A percentile compares a stretch with the other conserved stretches of the same genome.
These are phyloP conservation scores for Retiboletus flavoniger DNA, from an alignment of 1,284 basidiomycete genomes.

Conservation along the genomic window DNA sequence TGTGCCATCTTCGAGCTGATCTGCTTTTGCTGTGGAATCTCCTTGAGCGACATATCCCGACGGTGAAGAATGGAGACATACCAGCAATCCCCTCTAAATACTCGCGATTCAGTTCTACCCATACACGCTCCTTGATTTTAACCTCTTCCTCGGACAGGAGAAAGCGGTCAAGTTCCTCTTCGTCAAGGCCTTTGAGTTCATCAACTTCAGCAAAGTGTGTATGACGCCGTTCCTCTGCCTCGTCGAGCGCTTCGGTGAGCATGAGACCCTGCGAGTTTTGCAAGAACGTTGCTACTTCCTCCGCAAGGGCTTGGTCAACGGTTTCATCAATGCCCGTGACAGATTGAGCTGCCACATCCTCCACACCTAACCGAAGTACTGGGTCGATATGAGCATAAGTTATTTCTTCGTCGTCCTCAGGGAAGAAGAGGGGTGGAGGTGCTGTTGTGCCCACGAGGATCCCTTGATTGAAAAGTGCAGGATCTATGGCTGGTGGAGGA, in stretches of 20 bases:
- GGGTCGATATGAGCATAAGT: slow-evolving; percentile 56
- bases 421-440: slow-evolving; percentile 41
- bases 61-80: slow-evolving; percentile 39
- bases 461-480: slow-evolving; percentile 44
- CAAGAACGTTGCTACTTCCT: slow-evolving; percentile 66
- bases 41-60: slow-evolving; percentile 42
- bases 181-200: slow-evolving; percentile 81
- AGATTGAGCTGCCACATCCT: slow-evolving; percentile 17
- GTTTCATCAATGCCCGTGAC: slow-evolving; percentile 40
- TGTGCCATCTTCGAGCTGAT: slow-evolving; percentile 50
- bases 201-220: slow-evolving; percentile 53
- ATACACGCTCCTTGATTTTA: slow-evolving; percentile 88
- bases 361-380: slow-evolving; percentile 42
- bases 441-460: slow-evolving; percentile 35
- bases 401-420: slow-evolving; percentile 44
- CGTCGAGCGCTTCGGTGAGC: slow-evolving; percentile 59
- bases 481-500: slow-evolving; percentile 39
- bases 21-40: slow-evolving; percentile 61
- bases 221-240: slow-evolving; percentile 58
- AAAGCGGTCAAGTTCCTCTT: slow-evolving; percentile 89
- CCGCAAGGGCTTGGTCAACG: slow-evolving; percentile 54
- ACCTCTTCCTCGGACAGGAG: slow-evolving; percentile 86
- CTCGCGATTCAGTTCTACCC: slow-evolving; percentile 95
- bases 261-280: slow-evolving; percentile 54
- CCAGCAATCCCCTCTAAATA: slow-evolving; percentile 89